Evolutionary conservation across 176 grass and related monocot species (phyloP).

Genomic region (Hsuehochloa calcarea): DNA sequence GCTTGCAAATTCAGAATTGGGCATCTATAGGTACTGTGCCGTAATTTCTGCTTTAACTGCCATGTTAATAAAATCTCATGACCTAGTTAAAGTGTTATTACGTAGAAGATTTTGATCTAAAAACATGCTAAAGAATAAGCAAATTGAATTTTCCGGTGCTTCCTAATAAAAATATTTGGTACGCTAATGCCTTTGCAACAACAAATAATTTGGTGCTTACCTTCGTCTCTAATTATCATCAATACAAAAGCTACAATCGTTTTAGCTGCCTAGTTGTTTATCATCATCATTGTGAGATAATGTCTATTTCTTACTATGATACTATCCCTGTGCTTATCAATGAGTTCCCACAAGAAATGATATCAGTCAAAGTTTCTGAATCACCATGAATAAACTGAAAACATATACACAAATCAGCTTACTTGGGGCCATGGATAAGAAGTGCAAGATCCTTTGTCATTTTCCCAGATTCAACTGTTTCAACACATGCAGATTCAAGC

Average conservation of each 20-base stretch:
- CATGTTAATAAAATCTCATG: not conserved
- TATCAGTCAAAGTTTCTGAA: conserved; percentile 22
- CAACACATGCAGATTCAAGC: conserved; percentile 85
- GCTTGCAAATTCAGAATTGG: conserved; percentile 16
- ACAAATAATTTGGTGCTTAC: not conserved
- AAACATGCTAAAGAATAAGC: conserved; percentile 1
- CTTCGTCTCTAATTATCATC: not conserved
- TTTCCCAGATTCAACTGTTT: conserved; percentile 87
- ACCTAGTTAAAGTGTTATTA: not conserved
- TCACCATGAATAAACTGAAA: not conserved
- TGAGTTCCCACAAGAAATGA: not conserved
- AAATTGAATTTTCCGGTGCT: not conserved
- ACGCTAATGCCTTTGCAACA: not conserved
- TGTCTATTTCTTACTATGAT: not conserved
- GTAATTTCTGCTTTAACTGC: not conserved
- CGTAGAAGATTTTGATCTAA: not conserved
- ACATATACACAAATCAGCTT: conserved; percentile 36
- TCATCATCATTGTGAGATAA: not conserved
- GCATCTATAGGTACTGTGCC: not conserved
- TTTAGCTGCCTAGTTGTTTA: conserved; percentile 11
- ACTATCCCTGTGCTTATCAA: not conserved
- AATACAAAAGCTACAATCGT: not conserved
- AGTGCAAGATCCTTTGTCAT: conserved; percentile 99
- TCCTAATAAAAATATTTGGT: not conserved
- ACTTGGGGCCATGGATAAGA: conserved; percentile 90